Conservation (phyloP, 805 yeast species). For the Kuraishia hungarica region DNA sequence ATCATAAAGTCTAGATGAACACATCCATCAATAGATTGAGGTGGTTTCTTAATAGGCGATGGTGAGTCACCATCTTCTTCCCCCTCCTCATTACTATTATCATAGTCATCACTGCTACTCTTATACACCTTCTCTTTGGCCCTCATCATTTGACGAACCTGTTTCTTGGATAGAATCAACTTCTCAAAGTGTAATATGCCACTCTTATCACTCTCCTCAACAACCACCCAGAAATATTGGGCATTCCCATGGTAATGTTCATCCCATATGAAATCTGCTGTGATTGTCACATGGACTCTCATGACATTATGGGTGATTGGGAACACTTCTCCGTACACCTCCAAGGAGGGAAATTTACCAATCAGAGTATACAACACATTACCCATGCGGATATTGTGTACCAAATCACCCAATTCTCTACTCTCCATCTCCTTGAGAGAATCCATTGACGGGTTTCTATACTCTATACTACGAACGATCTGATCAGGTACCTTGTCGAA, state of each 20-base stretch:
- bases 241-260: slow-evolving; percentile 70
- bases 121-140: not conserved
- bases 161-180: slow-evolving; percentile 56
- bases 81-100: too few relatives aligned
- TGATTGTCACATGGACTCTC: slow-evolving; percentile 64
- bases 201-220: slow-evolving; percentile 75
- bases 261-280: slow-evolving; percentile 85
- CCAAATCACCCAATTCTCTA: slow-evolving; percentile 79
- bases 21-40: slow-evolving; percentile 13
- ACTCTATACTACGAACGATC: slow-evolving; percentile 51
- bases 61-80: not conserved
- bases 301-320: slow-evolving; percentile 86
- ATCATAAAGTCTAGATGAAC: slow-evolving; percentile 89
- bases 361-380: slow-evolving; percentile 46
- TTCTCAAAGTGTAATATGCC: slow-evolving; percentile 77
- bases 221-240: slow-evolving; percentile 87
- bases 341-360: slow-evolving; percentile 66
- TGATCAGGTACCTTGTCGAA: slow-evolving; percentile 63
- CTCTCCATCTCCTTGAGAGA: slow-evolving; percentile 63
- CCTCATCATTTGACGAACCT: slow-evolving; percentile 23
- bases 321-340: slow-evolving; percentile 72
- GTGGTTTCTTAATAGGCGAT: not conserved
- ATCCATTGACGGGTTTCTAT: slow-evolving; percentile 62
- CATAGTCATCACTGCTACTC: too few relatives aligned
- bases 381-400: slow-evolving; percentile 78